A percentile compares a stretch with the other conserved stretches of the same genome.
These are phyloP conservation scores for Neurospora sp. DNA, from an alignment of 2,329 filamentous ascomycete species.

Conservation along the genomic window DNA sequence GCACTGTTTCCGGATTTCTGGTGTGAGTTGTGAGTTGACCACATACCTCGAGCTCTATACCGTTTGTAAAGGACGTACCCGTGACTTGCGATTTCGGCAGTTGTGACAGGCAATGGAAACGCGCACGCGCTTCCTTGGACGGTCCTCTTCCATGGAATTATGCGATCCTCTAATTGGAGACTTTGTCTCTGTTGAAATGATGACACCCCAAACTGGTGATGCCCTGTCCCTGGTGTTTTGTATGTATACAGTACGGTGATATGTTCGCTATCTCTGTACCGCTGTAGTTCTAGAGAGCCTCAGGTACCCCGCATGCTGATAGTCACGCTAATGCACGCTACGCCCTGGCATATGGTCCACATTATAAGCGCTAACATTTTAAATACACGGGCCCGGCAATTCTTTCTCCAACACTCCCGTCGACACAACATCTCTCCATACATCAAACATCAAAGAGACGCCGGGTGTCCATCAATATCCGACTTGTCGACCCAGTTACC, in stretches of 20 bases:
- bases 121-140: neutral
- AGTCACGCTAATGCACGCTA: neutral
- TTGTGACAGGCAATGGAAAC: neutral
- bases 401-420: neutral
- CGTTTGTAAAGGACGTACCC: neutral
- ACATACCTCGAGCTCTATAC: neutral
- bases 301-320: neutral
- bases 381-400: neutral
- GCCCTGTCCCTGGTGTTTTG: neutral
- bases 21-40: neutral
- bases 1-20: neutral
- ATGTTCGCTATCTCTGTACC: neutral
- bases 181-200: neutral
- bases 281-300: neutral
- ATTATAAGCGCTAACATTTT: neutral
- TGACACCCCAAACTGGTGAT: neutral
- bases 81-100: neutral
- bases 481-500: conserved; percentile 18
- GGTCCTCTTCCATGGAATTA: neutral
- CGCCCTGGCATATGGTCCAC: neutral
- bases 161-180: neutral
- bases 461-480: conserved; percentile 2
- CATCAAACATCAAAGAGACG: neutral
- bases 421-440: neutral
- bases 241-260: neutral